Base-by-base conservation (phyloP, 1,284 basidiomycete species). In the Ceratobasidium sp. region DNA sequence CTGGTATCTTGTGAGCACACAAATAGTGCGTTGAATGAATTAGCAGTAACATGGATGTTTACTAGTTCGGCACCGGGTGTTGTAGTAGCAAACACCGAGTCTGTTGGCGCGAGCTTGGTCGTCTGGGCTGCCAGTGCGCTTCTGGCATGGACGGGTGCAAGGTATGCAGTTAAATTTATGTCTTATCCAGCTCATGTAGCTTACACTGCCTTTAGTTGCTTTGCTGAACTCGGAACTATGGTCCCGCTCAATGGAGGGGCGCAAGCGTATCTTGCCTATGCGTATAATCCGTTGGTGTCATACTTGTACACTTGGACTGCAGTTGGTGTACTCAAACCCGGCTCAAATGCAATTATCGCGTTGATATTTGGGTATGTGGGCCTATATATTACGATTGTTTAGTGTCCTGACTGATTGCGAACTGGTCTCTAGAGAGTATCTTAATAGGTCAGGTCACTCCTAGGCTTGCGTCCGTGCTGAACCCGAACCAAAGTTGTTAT, bases 231-330 rank as follows among this genome's bases (percentile, higher is more conserved):
- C 73, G 94, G 94, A 74, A 91, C 91, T 50, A 92, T 90, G 77
- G 95, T 95, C 86, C 96, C 92, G 76, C 88, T 93, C 81, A 95
- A 96, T 81, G 96, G 96, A 38, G 96, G 96, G 33, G 92, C 96
- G 17, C 96, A 98, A 84, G 96, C 92, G 20, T 94, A 99, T 84
- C 91, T 98, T 20, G 91, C 92, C 28, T 97, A 97, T 83, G 90
- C 95, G 5, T 97, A 96, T 83, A 94, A 94, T 0, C 95, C 95
- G 17, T 89, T 97, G 61, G 86, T 93, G 46, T 95, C 95, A 12
- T 96, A 94, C 83, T 88, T 97, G 9, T 96, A 94, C 84, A 91
- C 95, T 52, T 97, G 94, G 95, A 94, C 94, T 42, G 91, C 94
- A 1, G 96, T 98, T 54, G 93, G 93, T 59, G 95, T 94, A 4